Evolutionary conservation across 305 asterid genomes (phyloP).

Genomic region (Fraxinus paxiana): DNA sequence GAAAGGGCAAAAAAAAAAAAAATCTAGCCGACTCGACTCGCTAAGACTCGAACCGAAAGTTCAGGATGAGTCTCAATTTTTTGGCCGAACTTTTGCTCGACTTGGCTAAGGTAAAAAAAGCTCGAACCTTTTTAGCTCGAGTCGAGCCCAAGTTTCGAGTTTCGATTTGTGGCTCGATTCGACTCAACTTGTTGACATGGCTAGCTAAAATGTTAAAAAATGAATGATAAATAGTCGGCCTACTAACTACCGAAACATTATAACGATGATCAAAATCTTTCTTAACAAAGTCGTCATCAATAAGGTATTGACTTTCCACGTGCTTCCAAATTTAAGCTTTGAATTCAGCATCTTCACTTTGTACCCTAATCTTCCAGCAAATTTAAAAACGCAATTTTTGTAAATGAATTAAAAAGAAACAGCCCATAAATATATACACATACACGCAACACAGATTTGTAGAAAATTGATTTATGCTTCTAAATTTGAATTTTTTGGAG

Average conservation of each 20-base stretch:
- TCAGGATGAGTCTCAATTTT: too few species aligned
- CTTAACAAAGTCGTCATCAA: not conserved
- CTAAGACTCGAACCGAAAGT: too few species aligned
- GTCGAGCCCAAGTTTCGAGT: too few species aligned
- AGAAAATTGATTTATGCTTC: not conserved
- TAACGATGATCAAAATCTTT: not conserved
- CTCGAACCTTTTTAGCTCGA: too few species aligned
- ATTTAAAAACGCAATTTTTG: not conserved
- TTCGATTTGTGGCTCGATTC: too few species aligned
- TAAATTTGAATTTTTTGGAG: not conserved
- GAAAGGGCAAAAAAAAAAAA: too few species aligned
- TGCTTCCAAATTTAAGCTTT: conserved; percentile 21
- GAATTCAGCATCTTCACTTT: not conserved
- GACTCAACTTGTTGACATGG: too few species aligned
- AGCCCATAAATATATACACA: not conserved
- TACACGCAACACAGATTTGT: not conserved
- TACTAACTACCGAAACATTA: not conserved
- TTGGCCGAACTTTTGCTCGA: too few species aligned
- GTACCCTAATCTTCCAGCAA: conserved; percentile 1
- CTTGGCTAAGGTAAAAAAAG: too few species aligned
- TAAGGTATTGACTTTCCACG: conserved; percentile 24
- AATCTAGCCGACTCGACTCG: too few species aligned
- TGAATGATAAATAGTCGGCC: too few species aligned
- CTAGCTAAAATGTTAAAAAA: too few species aligned
- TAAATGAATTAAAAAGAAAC: not conserved